Conservation (phyloP, 2,329 filamentous ascomycete genomes). For the Sodiomyces alkalinus region DNA sequence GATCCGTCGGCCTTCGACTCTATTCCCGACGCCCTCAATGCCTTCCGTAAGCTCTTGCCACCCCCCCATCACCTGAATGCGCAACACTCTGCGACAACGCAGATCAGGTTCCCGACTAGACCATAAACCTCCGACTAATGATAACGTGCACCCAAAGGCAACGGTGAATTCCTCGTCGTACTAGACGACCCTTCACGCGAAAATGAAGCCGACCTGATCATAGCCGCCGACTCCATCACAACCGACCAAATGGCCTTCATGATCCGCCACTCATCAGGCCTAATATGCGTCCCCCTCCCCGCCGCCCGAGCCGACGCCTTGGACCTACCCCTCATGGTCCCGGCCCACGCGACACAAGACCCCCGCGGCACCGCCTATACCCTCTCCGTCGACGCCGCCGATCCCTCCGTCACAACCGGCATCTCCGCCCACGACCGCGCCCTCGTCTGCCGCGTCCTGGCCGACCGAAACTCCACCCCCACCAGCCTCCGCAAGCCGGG, state of each 20-base stretch:
- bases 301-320: constrained; percentile 54
- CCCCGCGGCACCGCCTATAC: constrained; percentile 88
- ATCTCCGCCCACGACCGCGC: constrained; percentile 83
- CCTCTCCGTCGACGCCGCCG: constrained; percentile 66
- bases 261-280: constrained; percentile 78
- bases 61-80: constrained; percentile 2
- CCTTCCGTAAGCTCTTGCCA: constrained; percentile 39
- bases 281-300: constrained; percentile 77
- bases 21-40: constrained; percentile 48
- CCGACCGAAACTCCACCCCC: constrained; percentile 42
- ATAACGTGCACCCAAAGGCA: constrained; percentile 31
- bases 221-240: constrained; percentile 73
- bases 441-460: constrained; percentile 65
- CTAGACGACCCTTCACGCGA: constrained; percentile 86
- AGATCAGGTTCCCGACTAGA: no score
- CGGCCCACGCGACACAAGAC: constrained; percentile 44
- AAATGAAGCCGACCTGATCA: constrained; percentile 97
- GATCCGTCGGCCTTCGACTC: constrained; percentile 42
- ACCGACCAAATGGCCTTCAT: constrained; percentile 91
- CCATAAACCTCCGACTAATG: background rate
- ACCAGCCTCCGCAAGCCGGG: constrained; percentile 66
- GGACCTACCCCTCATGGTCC: constrained; percentile 79
- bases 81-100: background rate
- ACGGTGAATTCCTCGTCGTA: constrained; percentile 88
- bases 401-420: constrained; percentile 65